Base-by-base conservation (phyloP, 495 filamentous ascomycete genomes). In the Trichoderma gamsii region DNA sequence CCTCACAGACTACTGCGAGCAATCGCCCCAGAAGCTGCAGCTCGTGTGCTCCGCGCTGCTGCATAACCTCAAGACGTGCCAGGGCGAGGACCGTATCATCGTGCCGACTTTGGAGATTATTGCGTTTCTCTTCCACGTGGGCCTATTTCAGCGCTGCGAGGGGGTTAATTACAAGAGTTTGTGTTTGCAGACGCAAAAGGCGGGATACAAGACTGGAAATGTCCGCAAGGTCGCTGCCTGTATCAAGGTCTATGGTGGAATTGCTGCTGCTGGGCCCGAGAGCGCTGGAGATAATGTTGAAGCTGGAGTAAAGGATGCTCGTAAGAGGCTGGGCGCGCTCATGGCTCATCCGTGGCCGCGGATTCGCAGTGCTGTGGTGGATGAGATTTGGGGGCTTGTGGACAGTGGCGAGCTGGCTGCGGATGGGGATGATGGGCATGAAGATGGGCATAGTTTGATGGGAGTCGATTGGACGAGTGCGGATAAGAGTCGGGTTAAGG, bases 141-240 rank as follows among this genome's bases (percentile, higher is more conserved):
- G 82, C 21, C 67, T 81, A 21, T 76, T 81, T 66, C 72, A 72
- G 67, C 66, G 69, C 1, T 75, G 72, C 35, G 38, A 59, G 18
- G 69, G 18, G 11, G 68, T 79, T 1, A 74, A 78, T 59, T 75
- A 78, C 63, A 83, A 84, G 70, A 83, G 75, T 27, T 74, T 96
- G 23, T 92, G 93, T 67, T 78, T 86, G 41, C 76, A 86, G 16
- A 83, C 87, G 11, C 92, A 94, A 71, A 91, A 89, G 76, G 82
- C 91, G 4, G 91, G 92, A 72, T 92, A 88, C 81, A 93, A 92
- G 78, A 89, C 90, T 12, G 83, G 85, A 13, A 92, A 90, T 73
- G 86, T 96, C 6, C 82, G 85, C 35, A 91, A 93, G 71, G 80
- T 98, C 12, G 86, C 90, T 73, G 90, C 91, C 1, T 92, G 90